Evolutionary conservation across 495 filamentous ascomycete genomes (phyloP).

Genomic region (Xylaria cubensis): DNA sequence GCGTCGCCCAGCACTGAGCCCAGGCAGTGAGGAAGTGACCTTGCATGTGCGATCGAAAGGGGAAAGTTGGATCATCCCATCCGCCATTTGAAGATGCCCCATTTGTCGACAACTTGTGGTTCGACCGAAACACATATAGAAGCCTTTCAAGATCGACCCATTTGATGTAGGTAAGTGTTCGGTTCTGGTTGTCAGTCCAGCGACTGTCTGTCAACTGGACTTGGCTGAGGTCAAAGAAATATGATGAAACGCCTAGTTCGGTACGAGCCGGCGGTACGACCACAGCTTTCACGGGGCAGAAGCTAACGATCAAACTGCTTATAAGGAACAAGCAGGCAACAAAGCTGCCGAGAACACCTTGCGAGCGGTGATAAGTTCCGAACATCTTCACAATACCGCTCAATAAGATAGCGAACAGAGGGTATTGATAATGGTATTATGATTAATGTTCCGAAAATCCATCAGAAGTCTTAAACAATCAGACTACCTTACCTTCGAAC

Average conservation of each 20-base stretch:
- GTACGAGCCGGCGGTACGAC: constrained; percentile 27
- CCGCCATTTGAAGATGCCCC: constrained; percentile 42
- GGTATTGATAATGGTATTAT: not conserved
- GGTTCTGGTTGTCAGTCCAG: constrained; percentile 45
- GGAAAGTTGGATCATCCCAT: constrained; percentile 49
- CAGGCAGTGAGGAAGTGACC: constrained; percentile 47
- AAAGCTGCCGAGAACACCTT: constrained; percentile 1
- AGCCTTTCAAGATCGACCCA: constrained; percentile 44
- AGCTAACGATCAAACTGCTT: constrained; percentile 5
- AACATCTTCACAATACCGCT: constrained; percentile 4
- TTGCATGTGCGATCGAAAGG: constrained; percentile 47
- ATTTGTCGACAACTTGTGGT: constrained; percentile 43
- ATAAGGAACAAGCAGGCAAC: not conserved
- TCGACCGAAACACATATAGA: constrained; percentile 48
- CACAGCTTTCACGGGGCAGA: not conserved
- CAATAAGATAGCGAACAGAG: not conserved
- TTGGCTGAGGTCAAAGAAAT: constrained; percentile 41
- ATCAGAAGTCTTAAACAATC: not conserved
- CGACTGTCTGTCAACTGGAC: constrained; percentile 41
- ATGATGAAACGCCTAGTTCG: constrained; percentile 34
- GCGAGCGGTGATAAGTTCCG: not conserved
- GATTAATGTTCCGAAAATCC: not conserved
- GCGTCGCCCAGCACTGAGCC: constrained; percentile 38
- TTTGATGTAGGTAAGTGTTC: constrained; percentile 45
- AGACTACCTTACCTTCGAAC: not conserved